These are phyloP conservation scores for Rhizopogon sp. DNA, from an alignment of 768 basidiomycete genomes.

Conservation along the genomic window DNA sequence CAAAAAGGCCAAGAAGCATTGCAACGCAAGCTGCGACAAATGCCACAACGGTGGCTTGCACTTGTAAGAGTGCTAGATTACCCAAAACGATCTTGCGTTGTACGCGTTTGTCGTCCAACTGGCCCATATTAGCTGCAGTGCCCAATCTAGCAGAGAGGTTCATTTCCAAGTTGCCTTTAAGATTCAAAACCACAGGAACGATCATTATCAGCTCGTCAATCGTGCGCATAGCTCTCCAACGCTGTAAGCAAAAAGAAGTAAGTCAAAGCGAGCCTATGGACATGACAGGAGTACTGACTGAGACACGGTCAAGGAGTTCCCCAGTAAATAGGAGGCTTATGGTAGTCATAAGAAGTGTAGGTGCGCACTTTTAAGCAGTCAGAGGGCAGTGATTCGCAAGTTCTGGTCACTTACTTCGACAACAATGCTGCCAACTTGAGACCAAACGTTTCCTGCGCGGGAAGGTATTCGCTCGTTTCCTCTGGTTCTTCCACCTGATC, in stretches of 20 bases:
- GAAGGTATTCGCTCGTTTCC: slow-evolving; percentile 19
- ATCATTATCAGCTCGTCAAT: slow-evolving; percentile 97
- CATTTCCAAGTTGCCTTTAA: slow-evolving; percentile 99
- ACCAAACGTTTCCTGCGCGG: slow-evolving; percentile 34
- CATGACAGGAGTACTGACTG: slow-evolving; percentile 43
- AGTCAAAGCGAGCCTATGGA: not conserved
- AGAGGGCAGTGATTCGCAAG: not conserved
- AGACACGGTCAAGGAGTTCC: slow-evolving; percentile 80
- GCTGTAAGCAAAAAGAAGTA: slow-evolving; percentile 34
- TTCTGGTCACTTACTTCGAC: slow-evolving; percentile 51
- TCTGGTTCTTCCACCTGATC: slow-evolving; percentile 23
- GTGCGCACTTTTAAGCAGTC: slow-evolving; percentile 58
- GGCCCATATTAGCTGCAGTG: slow-evolving; percentile 91
- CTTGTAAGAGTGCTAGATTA: slow-evolving; percentile 83
- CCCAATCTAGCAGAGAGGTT: slow-evolving; percentile 94
- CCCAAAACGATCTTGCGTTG: slow-evolving; percentile 70
- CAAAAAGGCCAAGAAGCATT: slow-evolving; percentile 62
- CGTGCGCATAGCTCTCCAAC: slow-evolving; percentile 83
- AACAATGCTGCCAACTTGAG: slow-evolving; percentile 56
- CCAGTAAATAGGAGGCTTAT: slow-evolving; percentile 87
- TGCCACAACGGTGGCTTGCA: slow-evolving; percentile 89
- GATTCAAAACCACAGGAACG: slow-evolving; percentile 87
- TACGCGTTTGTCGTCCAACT: slow-evolving; percentile 67
- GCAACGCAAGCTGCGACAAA: slow-evolving; percentile 79
- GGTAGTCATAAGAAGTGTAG: slow-evolving; percentile 80